Evolutionary conservation across 345 rosid genomes (phyloP), one percentile per base, ranked within the genome.

Genomic region (Populus pruinosa): DNA sequence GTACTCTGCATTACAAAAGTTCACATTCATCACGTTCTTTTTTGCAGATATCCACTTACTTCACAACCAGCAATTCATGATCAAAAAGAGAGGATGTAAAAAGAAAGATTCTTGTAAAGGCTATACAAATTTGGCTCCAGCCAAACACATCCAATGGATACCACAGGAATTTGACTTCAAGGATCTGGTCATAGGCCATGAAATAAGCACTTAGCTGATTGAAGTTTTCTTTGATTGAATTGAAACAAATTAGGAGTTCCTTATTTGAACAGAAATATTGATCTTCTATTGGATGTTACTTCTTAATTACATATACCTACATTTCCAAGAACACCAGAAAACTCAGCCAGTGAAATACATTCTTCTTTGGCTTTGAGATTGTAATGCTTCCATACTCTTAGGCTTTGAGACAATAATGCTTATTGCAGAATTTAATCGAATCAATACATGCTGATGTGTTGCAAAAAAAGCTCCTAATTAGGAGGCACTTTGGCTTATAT

Each of bases 1-100:
- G 92, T 44, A 96, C 99, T 83, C 99, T 96, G 92, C 87, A 85
- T 73, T 9, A 65, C 27, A 82, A 69, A 78, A 44, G 74, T 66
- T 75, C 36, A 62, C 29, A 63, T 70, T 62, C 31, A 64, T 64
- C 25, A 47, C 33, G 36, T 29, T 53, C 41, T 63, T 74, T 74
- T 41, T 62, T 61, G 67, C 77, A 76, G 53, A 67, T 67, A 64
- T 38, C 47, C 71, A 13, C 44, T 7, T 70, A 8, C 50, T 53
- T 38, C 29, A 74, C 33, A 47, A 72, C 71, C 64, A 35, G 41
- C 76, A 77, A 25, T 74, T 33, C 43, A 55, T 23, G 39, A 63
- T 67, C 73, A 44, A 14, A 78, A 76, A 64, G 64, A 68, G n/a
- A 14, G 41, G 69, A 43, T 62, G 31, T 62, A 35, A 56, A 35